phyloP scores from a whole-genome alignment of 495 filamentous ascomycete genomes.

The Aspergillus leporis region DNA sequence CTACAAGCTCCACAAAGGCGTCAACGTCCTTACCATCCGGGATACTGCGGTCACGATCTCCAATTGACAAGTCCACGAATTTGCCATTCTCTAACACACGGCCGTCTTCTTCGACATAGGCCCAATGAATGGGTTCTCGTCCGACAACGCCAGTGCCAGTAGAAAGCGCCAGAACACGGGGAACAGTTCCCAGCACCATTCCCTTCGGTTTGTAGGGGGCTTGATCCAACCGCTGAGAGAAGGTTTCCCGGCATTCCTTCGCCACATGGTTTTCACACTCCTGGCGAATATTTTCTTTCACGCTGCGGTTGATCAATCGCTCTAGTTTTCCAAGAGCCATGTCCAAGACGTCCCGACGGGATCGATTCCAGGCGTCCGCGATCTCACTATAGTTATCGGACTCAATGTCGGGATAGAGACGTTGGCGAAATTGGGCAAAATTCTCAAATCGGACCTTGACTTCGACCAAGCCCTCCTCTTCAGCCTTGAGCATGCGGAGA shows the following conservation, averaged over 20 bases:
- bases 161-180: slow-evolving; percentile 81
- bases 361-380: slow-evolving; percentile 91
- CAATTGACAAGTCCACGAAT: slow-evolving; percentile 70
- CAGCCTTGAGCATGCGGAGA: slow-evolving; percentile 93
- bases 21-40: slow-evolving; percentile 61
- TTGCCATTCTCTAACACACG: slow-evolving; percentile 85
- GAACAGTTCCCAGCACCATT: slow-evolving; percentile 84
- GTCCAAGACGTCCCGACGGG: slow-evolving; percentile 81
- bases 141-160: slow-evolving; percentile 73
- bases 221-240: slow-evolving; percentile 85
- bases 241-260: slow-evolving; percentile 78
- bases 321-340: slow-evolving; percentile 80
- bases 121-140: slow-evolving; percentile 82
- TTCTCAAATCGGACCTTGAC: slow-evolving; percentile 75
- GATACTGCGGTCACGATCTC: slow-evolving; percentile 66
- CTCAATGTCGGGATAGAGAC: slow-evolving; percentile 77
- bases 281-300: slow-evolving; percentile 88
- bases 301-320: slow-evolving; percentile 77
- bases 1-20: slow-evolving; percentile 70
- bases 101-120: slow-evolving; percentile 90
- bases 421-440: slow-evolving; percentile 67
- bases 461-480: slow-evolving; percentile 87
- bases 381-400: slow-evolving; percentile 94
- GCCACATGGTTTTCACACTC: slow-evolving; percentile 90
- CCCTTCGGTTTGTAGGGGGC: slow-evolving; percentile 94